Evolutionary conservation across 2,329 filamentous ascomycete genomes (phyloP), one percentile per base, ranked within the genome.

Genomic region (Monilinia laxa): DNA sequence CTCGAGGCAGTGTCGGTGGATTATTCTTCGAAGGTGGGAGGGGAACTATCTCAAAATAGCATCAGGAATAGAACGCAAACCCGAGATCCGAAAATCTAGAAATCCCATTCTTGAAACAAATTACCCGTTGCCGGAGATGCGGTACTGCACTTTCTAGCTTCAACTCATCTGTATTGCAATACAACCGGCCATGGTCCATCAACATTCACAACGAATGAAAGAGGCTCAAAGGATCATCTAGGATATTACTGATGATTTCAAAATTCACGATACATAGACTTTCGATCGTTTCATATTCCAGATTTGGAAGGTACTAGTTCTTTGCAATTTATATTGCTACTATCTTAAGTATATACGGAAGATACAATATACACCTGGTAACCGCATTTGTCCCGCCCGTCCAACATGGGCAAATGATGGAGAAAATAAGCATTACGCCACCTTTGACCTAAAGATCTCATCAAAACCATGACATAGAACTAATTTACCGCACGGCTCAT

Each of bases 211-310:
- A 53, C 38, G 31, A 62, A 20, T 47, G 9, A 53, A 53, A 54
- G 64, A 66, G 38, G 64, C 56, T 66, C 64, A 54, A 35, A 62
- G 64, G 64, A 62, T 53, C 64, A 62, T 54, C 42, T 62, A 66
- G 25, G 20, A 54, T 66, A 42, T 62, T 10, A 66, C 64, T 25
- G 56, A 40, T 66, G 56, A 66, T 55, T 66, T 47, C 56, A 62
- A 51, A 45, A 40, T 47, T 47, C 49, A 58, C 45, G n/a, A 49
- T 28, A 25, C 18, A 16, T 66, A 56, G 49, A 55, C 62, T 45
- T 53, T 66, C 52, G 64, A 52, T 42, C 42, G 64, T 66, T 65
- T 66, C 56, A 62, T 25, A 35, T 47, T 25, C 64, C 56, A 45
- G 42, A 66, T 47, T 35, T 38, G 64, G 64, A 66, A 62, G 56